Percentiles rank a stretch among this genome's conserved stretches.
These are phyloP conservation scores for Saccharomycopsis hybrid DNA, from an alignment of 1,139 yeast species.

Conservation along the genomic window DNA sequence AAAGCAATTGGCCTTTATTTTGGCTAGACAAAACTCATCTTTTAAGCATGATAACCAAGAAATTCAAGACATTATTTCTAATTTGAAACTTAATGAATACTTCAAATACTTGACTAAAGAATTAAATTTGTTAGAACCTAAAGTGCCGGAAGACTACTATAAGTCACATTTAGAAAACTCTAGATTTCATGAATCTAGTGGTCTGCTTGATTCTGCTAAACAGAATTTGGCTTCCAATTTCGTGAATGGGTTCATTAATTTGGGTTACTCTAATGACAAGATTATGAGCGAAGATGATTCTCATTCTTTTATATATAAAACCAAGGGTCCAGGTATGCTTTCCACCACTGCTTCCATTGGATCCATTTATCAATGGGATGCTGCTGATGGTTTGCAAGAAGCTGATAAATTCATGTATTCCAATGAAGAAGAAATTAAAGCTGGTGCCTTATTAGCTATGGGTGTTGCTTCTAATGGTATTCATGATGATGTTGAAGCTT, in stretches of 20 bases:
- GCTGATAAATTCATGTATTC: slow-evolving; percentile 87
- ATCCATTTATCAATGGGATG: slow-evolving; percentile 86
- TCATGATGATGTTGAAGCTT: slow-evolving; percentile 94
- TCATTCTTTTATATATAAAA: slow-evolving; percentile 82
- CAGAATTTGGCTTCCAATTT: slow-evolving; percentile 94
- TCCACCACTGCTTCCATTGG: slow-evolving; percentile 94
- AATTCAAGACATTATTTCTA: slow-evolving; percentile 82
- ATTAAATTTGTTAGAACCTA: slow-evolving; percentile 80
- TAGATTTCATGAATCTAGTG: slow-evolving; percentile 47
- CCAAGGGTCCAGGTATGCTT: slow-evolving; percentile 90
- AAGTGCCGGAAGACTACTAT: slow-evolving; percentile 92
- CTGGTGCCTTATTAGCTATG: slow-evolving; percentile 94
- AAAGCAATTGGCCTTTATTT: slow-evolving; percentile 84
- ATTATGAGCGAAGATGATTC: slow-evolving; percentile 70
- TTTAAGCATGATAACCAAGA: slow-evolving; percentile 47
- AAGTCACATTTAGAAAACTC: slow-evolving; percentile 81
- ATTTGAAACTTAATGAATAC: slow-evolving; percentile 71
- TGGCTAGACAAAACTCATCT: slow-evolving; percentile 83
- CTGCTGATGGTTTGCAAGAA: slow-evolving; percentile 80
- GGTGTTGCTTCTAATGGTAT: slow-evolving; percentile 94
- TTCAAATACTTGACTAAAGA: slow-evolving; percentile 78
- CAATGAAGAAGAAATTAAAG: slow-evolving; percentile 79
- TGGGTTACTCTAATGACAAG: slow-evolving; percentile 87
- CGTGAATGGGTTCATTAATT: slow-evolving; percentile 85
- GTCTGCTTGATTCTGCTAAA: slow-evolving; percentile 84